Evolutionary conservation across 208 protist genomes (phyloP).

Genomic region (Crithidia sp.): DNA sequence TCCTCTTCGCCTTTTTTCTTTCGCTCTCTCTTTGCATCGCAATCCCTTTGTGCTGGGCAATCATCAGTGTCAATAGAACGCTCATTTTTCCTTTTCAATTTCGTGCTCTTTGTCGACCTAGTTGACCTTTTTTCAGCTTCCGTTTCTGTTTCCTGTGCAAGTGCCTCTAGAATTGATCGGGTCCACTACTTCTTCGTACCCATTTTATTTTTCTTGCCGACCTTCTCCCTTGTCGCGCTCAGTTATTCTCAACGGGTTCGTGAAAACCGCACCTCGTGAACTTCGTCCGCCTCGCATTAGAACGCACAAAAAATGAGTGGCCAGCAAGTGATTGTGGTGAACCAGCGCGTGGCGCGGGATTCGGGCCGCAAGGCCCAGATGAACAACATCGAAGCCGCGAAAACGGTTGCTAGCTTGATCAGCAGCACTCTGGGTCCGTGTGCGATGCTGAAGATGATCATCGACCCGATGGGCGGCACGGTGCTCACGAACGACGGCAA

Average conservation of each 20-base stretch:
- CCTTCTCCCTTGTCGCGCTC: background rate
- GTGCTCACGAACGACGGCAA: constrained; percentile 99
- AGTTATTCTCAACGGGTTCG: background rate
- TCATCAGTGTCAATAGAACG: too few species aligned
- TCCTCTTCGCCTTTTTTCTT: background rate
- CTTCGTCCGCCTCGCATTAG: constrained; percentile 7
- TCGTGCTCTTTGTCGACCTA: too few species aligned
- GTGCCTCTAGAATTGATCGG: background rate
- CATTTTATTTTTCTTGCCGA: background rate
- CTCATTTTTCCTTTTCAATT: too few species aligned
- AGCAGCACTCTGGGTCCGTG: constrained; percentile 99
- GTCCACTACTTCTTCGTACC: background rate
- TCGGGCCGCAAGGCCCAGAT: constrained; percentile 98
- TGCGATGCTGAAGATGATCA: constrained; percentile 99
- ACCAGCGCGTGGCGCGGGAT: constrained; percentile 97
- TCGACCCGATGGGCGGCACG: constrained; percentile 99
- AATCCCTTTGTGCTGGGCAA: too few species aligned
- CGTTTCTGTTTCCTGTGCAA: too few species aligned
- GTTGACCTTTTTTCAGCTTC: background rate
- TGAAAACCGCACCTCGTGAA: too few species aligned
- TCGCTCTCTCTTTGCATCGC: background rate
- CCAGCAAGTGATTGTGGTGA: constrained; percentile 91
- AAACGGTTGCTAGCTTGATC: constrained; percentile 99
- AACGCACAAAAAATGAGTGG: constrained; percentile 36
- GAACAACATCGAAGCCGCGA: constrained; percentile 98